Evolutionary conservation across 2,329 filamentous ascomycete species (phyloP).

Genomic region (Mycogone perniciosa): DNA sequence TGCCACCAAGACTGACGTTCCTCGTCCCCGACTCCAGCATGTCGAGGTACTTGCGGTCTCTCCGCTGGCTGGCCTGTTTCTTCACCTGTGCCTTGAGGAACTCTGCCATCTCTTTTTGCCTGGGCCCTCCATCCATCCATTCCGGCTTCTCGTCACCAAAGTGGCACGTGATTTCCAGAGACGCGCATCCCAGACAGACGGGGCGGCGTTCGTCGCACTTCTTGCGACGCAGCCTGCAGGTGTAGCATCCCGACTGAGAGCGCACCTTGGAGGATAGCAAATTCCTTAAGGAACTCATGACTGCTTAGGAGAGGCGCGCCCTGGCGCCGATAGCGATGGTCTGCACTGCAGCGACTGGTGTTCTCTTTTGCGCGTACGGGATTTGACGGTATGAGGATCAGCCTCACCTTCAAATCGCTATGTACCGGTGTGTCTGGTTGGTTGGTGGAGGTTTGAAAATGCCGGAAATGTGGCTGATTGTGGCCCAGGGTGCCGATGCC

Average conservation of each 20-base stretch:
- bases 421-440: too few species aligned
- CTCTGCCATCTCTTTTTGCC: slow-evolving; percentile 46
- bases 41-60: slow-evolving; percentile 44
- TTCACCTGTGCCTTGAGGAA: slow-evolving; percentile 53
- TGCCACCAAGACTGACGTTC: slow-evolving; percentile 15
- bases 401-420: too few species aligned
- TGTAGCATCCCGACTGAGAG: slow-evolving; percentile 51
- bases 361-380: not conserved
- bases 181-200: slow-evolving; percentile 43
- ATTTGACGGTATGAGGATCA: too few species aligned
- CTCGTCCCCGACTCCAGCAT: slow-evolving; percentile 32
- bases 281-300: slow-evolving; percentile 9
- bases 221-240: slow-evolving; percentile 54
- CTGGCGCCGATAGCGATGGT: too few species aligned
- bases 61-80: slow-evolving; percentile 42
- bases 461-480: too few species aligned
- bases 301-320: not conserved
- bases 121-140: slow-evolving; percentile 50
- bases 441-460: too few species aligned
- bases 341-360: not conserved
- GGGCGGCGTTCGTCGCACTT: slow-evolving; percentile 53
- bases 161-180: slow-evolving; percentile 51
- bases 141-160: slow-evolving; percentile 47
- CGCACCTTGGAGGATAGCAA: slow-evolving; percentile 21
- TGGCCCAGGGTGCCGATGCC: too few species aligned